A percentile compares a stretch with the other conserved stretches of the same genome.
Evolutionary conservation across 306 rosid genomes (phyloP).

Genomic region (Chamaecrista fasciculata): DNA sequence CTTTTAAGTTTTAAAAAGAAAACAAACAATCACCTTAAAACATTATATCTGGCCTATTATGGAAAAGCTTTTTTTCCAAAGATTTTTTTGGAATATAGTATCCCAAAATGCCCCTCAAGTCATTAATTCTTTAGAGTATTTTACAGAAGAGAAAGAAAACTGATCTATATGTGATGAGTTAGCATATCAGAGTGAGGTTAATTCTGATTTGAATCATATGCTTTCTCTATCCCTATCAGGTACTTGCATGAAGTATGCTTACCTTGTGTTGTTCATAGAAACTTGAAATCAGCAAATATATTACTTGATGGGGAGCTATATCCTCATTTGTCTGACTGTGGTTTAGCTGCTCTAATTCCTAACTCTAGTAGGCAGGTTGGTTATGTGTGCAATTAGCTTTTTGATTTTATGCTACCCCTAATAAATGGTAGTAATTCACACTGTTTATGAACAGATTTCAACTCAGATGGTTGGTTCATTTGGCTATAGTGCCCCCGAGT

Average conservation of each 20-base stretch:
- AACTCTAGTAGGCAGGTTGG: conserved; percentile 76
- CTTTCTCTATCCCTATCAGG: conserved; percentile 49
- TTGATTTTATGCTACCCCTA: neutral
- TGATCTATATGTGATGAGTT: neutral
- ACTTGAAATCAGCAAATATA: conserved; percentile 90
- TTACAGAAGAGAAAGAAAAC: neutral
- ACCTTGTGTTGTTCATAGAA: conserved; percentile 91
- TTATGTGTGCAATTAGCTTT: neutral
- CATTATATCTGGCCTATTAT: too few species aligned
- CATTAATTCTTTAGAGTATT: conserved; percentile 94
- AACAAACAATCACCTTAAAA: too few species aligned
- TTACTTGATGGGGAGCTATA: conserved; percentile 88
- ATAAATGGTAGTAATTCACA: neutral
- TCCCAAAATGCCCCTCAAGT: too few species aligned
- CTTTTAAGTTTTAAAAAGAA: too few species aligned
- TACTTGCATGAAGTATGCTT: conserved; percentile 96
- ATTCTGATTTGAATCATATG: conserved; percentile 19
- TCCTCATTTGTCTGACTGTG: conserved; percentile 85
- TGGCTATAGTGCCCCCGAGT: conserved; percentile 94
- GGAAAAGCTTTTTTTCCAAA: too few species aligned
- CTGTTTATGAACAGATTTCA: conserved; percentile 58
- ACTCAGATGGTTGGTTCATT: conserved; percentile 92
- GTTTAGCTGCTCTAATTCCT: conserved; percentile 78
- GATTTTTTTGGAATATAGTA: too few species aligned
- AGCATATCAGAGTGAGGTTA: conserved; percentile 1